Evolutionary conservation across 352 stramenopile genomes (phyloP), one percentile per base, ranked within the genome.

Genomic region (Phytopythium mirpurense): DNA sequence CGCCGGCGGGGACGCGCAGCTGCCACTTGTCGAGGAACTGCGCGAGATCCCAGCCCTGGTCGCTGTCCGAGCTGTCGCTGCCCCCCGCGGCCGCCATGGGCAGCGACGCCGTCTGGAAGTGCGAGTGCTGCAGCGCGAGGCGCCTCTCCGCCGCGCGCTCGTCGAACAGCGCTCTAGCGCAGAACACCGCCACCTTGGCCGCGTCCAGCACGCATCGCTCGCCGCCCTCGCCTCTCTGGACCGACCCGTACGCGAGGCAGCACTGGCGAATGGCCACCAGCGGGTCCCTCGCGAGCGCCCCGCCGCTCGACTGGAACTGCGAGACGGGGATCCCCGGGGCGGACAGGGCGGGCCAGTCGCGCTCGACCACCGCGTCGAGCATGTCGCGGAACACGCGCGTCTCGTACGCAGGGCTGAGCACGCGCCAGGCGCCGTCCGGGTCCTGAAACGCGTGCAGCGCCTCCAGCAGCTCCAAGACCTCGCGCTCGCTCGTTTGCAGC

Each of bases 11-110:
- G 4, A 94, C 81, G 15, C 81, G 74, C 12, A 92, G 58, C 35
- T 81, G 73, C 83, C 83, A 94, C 43, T 94, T 90, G 21, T 91
- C 74, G 71, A 94, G 77, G 43, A 94, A 94, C 42, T 68, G 52
- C 5, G 83, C 67, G 16, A 88, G 56, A 18, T 65, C 46, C 71
- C 72, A 88, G 10, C 68, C 79, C 11, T 68, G 54, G 14, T n/a
- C 56, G 14, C 21, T 47, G 3, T 46, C 56, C 10, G 57, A 34
- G 16, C 18, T 24, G 14, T 18, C 48, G 34, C 16, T 26, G 14
- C 21, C 48, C 24, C 21, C 47, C 12, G 47, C 48, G n/a, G 34
- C 23, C 5, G 60, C 53, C 19, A 56, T 55, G 37, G 64, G 60
- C 19, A 74, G 16, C 27, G 55, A 51, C 18, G 56, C 50, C 1